Evolutionary conservation across 139 green algal species (phyloP), one percentile per base, ranked within the genome.

Genomic region (Tetradesmus lagerheimii): DNA sequence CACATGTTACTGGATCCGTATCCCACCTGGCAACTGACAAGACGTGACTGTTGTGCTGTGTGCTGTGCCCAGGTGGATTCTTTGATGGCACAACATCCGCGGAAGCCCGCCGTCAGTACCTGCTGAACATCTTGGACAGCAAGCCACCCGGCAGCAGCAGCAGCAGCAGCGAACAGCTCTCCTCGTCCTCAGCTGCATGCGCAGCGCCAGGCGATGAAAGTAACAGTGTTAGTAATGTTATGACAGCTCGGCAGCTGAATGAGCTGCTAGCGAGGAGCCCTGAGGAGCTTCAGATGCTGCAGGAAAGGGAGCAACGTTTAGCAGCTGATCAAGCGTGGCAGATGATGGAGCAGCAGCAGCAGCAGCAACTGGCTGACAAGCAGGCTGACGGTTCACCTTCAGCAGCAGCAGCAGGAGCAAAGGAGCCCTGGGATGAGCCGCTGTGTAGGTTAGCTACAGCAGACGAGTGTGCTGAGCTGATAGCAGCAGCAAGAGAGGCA

Each of bases 71-170:
- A 96, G 96, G 96, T 38, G 96, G 96, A 14, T 97, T 98, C 88
- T 98, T 98, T 90, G 97, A 98, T 82, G 93, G 93, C 57, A 92
- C 95, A 57, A 98, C 96, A 12, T 95, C 91, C 15, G 84, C 92
- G 31, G 95, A 97, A 37, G 93, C 96, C 67, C 92, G 96, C 53
- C 92, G 95, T 34, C 35, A 94, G 57, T 97, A 96, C 88, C 92
- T 98, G 50, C 90, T 98, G 53, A 91, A 91, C 18, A 80, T 97
- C 29, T 86, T 98, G 37, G 76, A 89, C 12, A 57, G 74, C 43
- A 91, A 64, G 37, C 43, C 23, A 8, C 18, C 50, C 0, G 71
- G 37, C 34, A 39, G 67, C n/a, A 31, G 9, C 77, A 29, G 43
- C 77, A 71, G 57, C 53, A 25, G 53, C 57, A n/a, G 57, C 23